Evolutionary conservation across 768 basidiomycete genomes (phyloP).

Genomic region (Agaricus subrufescens): DNA sequence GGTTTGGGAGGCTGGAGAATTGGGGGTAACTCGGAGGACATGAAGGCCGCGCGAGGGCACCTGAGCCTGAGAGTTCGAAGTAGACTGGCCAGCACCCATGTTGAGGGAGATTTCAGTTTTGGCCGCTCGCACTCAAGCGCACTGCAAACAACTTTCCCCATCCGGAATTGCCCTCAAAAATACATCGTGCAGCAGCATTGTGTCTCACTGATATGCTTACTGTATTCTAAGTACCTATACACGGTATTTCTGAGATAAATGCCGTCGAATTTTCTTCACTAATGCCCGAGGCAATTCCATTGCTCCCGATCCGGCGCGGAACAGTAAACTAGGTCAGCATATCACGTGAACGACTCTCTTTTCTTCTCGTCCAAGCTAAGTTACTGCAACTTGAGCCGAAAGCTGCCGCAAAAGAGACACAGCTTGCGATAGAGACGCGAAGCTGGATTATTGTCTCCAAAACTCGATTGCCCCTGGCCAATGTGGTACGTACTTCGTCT

Average conservation of each 20-base stretch:
- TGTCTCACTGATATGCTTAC: too few relatives aligned
- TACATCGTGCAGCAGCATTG: too few relatives aligned
- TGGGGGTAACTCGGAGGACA: slow-evolving; percentile 84
- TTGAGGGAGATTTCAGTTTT: not conserved
- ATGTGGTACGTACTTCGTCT: slow-evolving; percentile 2
- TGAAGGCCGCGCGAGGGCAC: slow-evolving; percentile 68
- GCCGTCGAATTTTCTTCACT: too few relatives aligned
- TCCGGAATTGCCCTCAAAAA: too few relatives aligned
- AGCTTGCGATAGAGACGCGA: slow-evolving; percentile 1
- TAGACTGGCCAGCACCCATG: slow-evolving; percentile 79
- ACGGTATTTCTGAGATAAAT: too few relatives aligned
- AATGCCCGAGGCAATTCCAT: too few relatives aligned
- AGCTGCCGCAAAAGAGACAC: not conserved
- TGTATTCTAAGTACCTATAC: too few relatives aligned
- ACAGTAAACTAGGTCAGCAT: too few relatives aligned
- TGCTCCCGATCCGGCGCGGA: too few relatives aligned
- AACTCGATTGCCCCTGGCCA: not conserved
- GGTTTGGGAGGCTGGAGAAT: slow-evolving; percentile 83
- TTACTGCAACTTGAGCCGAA: too few relatives aligned
- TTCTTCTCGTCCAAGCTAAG: not conserved
- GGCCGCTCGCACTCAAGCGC: too few relatives aligned
- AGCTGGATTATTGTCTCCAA: slow-evolving; percentile 7
- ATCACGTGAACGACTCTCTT: slow-evolving; percentile 4
- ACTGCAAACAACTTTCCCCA: too few relatives aligned
- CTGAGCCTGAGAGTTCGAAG: slow-evolving; percentile 34